Percentiles rank a stretch among this genome's conserved stretches.
These are phyloP conservation scores for Setaria viridis DNA, from an alignment of 202 grass and related monocot genomes.

Conservation along the genomic window DNA sequence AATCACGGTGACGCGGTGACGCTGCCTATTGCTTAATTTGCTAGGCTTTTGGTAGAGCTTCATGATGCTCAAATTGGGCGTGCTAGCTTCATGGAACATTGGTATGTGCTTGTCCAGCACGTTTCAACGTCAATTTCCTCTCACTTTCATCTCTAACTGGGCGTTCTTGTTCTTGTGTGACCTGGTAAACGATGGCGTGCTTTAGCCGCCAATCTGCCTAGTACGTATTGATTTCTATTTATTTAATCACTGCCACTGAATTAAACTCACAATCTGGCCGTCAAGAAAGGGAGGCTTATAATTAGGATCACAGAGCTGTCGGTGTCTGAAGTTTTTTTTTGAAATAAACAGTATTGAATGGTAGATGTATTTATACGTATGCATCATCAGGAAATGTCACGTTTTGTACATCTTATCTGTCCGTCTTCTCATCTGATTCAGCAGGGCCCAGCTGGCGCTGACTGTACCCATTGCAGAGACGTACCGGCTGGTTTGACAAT, in stretches of 20 bases:
- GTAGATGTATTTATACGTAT: neutral
- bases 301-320: constrained; percentile 13
- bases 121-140: neutral
- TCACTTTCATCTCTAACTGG: neutral
- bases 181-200: constrained; percentile 4
- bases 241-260: neutral
- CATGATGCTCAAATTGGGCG: neutral
- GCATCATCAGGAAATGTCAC: neutral
- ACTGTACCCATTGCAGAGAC: constrained; percentile 26
- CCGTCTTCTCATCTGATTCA: constrained; percentile 1
- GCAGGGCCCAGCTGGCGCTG: constrained; percentile 11
- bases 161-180: neutral
- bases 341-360: neutral
- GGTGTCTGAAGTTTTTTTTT: constrained; percentile 11
- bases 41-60: neutral
- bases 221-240: neutral
- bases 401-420: neutral
- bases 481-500: neutral
- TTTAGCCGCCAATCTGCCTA: constrained; percentile 26
- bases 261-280: neutral
- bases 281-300: neutral
- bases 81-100: neutral
- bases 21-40: neutral
- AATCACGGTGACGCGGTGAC: neutral
- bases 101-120: neutral